Percentiles rank a stretch among this genome's conserved stretches.
phyloP scores from a whole-genome alignment of 345 rosid genomes.

The Triadica sebifera region DNA sequence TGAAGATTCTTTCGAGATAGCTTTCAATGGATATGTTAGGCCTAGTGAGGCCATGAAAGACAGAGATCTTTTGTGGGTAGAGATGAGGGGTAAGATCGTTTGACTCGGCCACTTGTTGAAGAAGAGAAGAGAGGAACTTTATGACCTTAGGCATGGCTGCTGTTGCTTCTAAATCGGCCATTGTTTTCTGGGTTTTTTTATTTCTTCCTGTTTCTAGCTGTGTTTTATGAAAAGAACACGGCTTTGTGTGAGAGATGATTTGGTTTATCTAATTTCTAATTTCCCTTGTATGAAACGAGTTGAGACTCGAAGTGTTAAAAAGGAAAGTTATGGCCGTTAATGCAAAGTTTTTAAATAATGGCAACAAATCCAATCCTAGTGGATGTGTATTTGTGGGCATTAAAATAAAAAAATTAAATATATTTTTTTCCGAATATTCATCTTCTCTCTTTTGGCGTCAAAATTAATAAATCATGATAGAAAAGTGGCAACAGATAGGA shows the following conservation, averaged over 20 bases:
- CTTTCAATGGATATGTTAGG: slow-evolving; percentile 59
- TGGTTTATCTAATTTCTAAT: no score
- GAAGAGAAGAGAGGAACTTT: slow-evolving; percentile 43
- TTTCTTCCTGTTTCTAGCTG: slow-evolving; percentile 12
- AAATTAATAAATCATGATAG: slow-evolving; percentile 19
- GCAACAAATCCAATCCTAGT: background rate
- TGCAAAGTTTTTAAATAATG: no score
- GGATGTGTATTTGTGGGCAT: background rate
- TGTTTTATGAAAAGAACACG: slow-evolving; percentile 21
- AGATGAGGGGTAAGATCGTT: slow-evolving; percentile 41
- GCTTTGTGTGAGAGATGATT: slow-evolving; percentile 13
- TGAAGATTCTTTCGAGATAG: slow-evolving; percentile 72
- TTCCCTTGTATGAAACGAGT: background rate
- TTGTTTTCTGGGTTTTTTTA: slow-evolving; percentile 7
- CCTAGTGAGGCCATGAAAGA: slow-evolving; percentile 50
- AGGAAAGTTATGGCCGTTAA: no score
- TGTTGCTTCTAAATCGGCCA: slow-evolving; percentile 26
- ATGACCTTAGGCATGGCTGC: slow-evolving; percentile 49
- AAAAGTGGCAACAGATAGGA: slow-evolving; percentile 11
- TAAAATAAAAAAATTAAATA: no score
- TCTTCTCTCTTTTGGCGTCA: background rate
- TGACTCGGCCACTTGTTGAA: slow-evolving; percentile 47
- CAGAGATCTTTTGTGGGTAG: slow-evolving; percentile 41
- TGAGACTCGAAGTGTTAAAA: background rate
- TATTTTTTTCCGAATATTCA: no score